phyloP scores from a whole-genome alignment of 805 yeast genomes.

The Ogataea minuta region DNA sequence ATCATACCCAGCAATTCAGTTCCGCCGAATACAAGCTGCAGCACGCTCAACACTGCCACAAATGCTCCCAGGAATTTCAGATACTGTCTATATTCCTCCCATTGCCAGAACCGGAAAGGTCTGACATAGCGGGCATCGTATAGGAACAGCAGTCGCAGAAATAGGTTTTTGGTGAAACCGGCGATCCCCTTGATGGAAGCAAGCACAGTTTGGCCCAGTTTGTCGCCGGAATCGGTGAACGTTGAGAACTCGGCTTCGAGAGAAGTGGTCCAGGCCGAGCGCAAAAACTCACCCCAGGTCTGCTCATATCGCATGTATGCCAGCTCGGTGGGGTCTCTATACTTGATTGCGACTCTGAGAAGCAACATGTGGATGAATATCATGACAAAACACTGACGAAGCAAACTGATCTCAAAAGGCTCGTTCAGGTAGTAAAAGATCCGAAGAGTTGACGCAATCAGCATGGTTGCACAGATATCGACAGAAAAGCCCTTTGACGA shows the following conservation, averaged over 20 bases:
- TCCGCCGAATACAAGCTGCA: conserved; percentile 26
- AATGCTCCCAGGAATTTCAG: conserved; percentile 50
- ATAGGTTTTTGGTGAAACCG: conserved; percentile 12
- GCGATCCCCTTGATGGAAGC: neutral
- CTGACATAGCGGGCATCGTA: conserved; percentile 71
- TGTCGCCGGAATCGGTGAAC: neutral
- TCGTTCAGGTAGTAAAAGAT: conserved; percentile 74
- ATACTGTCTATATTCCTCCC: conserved; percentile 41
- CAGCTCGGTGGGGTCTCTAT: conserved; percentile 44
- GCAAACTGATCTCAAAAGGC: conserved; percentile 77
- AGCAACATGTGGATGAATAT: conserved; percentile 70
- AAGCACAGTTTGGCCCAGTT: neutral
- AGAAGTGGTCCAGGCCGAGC: conserved; percentile 12
- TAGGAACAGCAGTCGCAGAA: conserved; percentile 47
- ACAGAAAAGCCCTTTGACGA: conserved; percentile 79
- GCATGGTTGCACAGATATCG: conserved; percentile 93
- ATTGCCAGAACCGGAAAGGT: conserved; percentile 79
- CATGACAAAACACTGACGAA: conserved; percentile 84
- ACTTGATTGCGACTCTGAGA: conserved; percentile 59
- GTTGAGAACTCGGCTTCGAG: neutral
- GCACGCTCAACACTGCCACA: conserved; percentile 16
- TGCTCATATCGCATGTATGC: conserved; percentile 27
- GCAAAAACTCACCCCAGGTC: conserved; percentile 30
- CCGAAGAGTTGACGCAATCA: conserved; percentile 69
- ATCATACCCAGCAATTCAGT: conserved; percentile 30